phyloP scores from a whole-genome alignment of 2,329 filamentous ascomycete species.

The Talaromyces sp. region DNA sequence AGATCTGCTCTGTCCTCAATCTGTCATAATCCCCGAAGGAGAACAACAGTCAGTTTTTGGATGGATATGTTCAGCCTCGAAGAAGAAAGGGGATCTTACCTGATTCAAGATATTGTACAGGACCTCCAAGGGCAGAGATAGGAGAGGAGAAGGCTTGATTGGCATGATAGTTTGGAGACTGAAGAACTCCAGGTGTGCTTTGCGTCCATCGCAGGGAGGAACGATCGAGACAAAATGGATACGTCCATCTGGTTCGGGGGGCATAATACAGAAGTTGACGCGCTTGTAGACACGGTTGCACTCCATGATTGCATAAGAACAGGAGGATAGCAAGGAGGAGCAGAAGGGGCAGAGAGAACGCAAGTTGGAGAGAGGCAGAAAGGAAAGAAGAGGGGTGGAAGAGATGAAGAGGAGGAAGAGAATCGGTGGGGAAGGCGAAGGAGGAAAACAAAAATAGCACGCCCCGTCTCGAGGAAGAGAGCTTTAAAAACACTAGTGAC shows the following conservation, averaged over 20 bases:
- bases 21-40: neutral
- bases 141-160: neutral
- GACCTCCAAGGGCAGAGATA: conserved; percentile 5
- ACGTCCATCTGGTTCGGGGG: neutral
- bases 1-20: conserved; percentile 2
- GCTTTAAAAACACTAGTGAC: neutral
- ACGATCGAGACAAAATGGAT: neutral
- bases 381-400: neutral
- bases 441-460: neutral
- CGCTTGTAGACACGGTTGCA: no score
- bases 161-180: no score
- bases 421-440: neutral
- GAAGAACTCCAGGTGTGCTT: neutral
- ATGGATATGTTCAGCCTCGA: neutral
- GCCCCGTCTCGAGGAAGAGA: neutral
- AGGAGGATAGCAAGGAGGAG: neutral
- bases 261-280: neutral
- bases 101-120: neutral
- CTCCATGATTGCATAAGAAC: neutral
- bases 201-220: neutral
- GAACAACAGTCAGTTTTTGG: neutral
- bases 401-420: neutral
- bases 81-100: neutral
- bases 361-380: neutral
- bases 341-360: neutral